Conservation (phyloP, 768 basidiomycete species). For the Agaricus blazei region DNA sequence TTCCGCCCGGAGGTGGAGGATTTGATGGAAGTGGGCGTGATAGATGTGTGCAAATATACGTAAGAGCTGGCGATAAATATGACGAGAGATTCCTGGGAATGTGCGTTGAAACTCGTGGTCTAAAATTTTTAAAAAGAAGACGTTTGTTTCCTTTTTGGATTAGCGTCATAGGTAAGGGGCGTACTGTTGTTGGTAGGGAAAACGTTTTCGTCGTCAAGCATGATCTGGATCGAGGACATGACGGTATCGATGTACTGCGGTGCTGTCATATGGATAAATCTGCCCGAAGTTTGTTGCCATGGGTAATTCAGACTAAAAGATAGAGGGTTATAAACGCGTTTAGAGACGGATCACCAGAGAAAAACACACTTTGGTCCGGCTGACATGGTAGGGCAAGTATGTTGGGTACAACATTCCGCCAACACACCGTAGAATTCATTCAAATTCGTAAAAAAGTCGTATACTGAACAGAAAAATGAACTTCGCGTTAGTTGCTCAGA, state of each 20-base stretch:
- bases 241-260: conserved; percentile 99
- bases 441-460: conserved; percentile 95
- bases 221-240: conserved; percentile 97
- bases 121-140: conserved; percentile 18
- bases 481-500: too few species aligned
- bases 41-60: conserved; percentile 98
- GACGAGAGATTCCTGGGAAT: conserved; percentile 88
- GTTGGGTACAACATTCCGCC: conserved; percentile 87
- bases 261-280: conserved; percentile 86
- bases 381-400: conserved; percentile 89
- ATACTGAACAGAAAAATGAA: conserved; percentile 47
- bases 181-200: conserved; percentile 95
- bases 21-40: conserved; percentile 86
- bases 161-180: conserved; percentile 20
- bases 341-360: not conserved
- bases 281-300: conserved; percentile 90
- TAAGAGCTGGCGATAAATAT: conserved; percentile 94
- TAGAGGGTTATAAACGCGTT: not conserved
- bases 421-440: conserved; percentile 96
- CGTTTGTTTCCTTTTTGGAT: not conserved
- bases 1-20: conserved; percentile 90
- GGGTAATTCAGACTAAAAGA: conserved; percentile 83
- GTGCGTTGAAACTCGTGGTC: conserved; percentile 83
- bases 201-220: conserved; percentile 86
- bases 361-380: conserved; percentile 73